Evolutionary conservation across 257 asterid species (phyloP), one percentile per base, ranked within the genome.

Genomic region (Mentha longifolia): DNA sequence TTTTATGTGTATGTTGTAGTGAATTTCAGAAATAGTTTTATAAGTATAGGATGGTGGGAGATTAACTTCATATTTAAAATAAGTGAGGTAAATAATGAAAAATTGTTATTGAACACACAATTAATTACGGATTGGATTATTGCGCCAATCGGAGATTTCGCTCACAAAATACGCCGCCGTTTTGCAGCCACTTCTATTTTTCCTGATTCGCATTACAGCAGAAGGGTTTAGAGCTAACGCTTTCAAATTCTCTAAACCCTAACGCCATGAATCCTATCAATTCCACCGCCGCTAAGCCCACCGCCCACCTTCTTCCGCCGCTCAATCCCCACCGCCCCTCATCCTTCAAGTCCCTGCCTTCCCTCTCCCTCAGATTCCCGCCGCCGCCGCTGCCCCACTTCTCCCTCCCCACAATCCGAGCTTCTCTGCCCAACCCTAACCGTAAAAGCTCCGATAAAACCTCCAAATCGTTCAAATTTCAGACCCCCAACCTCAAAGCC

Each of bases 201-300:
- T 3, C 31, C 31, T 28, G 3, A 2, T 28, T 28, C 3, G 31
- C 31, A 3, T 28, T 28, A 1, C 31, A 3, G 3, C 31, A 28
- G 2, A 28, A 2, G 2, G 31, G 31, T 28, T 28, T 28, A 28
- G 31, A 75, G 59, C 60, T 35, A 73, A 46, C 9, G 22, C 65
- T 39, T 51, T 42, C 50, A 2, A 74, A 17, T 55, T n/a, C 65
- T 37, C 76, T 77, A 76, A 78, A 80, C 84, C 82, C 86, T 69
- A 78, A 46, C 80, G 49, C 78, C 79, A 85, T 85, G 90, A 77
- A 77, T 65, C 52, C 85, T 14, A 80, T 85, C 43, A 74, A 65
- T 68, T 65, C 49, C 65, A 20, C 80, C 64, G 76, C 85, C 22
- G 75, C 76, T 42, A 85, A 74, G 47, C 64, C 76, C 71, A 30